Conservation (phyloP, 805 yeast species). For the Metschnikowia continentalis region DNA sequence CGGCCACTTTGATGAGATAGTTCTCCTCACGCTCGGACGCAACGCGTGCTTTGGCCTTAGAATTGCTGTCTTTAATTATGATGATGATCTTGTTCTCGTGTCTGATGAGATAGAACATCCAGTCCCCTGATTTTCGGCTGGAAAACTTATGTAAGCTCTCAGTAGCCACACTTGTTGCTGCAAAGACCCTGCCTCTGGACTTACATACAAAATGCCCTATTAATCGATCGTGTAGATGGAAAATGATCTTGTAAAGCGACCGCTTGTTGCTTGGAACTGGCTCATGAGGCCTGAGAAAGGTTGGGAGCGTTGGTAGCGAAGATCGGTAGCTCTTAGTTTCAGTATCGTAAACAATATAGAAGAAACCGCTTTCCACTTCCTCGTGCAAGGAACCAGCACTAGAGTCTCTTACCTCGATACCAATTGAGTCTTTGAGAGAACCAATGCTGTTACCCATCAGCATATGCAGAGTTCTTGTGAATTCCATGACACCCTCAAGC, state of each 20-base stretch:
- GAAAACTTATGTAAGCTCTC: constrained; percentile 42
- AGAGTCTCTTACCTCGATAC: constrained; percentile 9
- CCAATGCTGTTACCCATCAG: constrained; percentile 27
- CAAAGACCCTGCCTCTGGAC: constrained; percentile 22
- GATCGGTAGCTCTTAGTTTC: constrained; percentile 24
- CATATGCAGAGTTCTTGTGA: constrained; percentile 5
- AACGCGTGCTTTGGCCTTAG: constrained; percentile 14
- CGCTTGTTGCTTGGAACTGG: neutral
- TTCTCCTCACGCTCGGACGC: constrained; percentile 10
- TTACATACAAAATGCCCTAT: constrained; percentile 27
- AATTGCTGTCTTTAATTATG: constrained; percentile 32
- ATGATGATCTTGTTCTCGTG: constrained; percentile 28
- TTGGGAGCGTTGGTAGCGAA: constrained; percentile 36
- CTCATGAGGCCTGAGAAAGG: neutral
- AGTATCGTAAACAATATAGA: constrained; percentile 32
- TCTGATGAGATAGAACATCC: constrained; percentile 40
- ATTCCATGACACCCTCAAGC: constrained; percentile 21
- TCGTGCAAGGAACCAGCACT: constrained; percentile 2
- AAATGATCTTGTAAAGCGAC: constrained; percentile 11
- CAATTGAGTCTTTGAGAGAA: constrained; percentile 25
- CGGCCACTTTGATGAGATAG: constrained; percentile 16
- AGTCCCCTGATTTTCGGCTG: constrained; percentile 33
- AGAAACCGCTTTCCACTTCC: constrained; percentile 33
- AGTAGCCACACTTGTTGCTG: constrained; percentile 15
- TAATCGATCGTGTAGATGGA: constrained; percentile 38